Conservation (phyloP, 1,284 basidiomycete genomes). For the Microbotryum scabiosae region DNA sequence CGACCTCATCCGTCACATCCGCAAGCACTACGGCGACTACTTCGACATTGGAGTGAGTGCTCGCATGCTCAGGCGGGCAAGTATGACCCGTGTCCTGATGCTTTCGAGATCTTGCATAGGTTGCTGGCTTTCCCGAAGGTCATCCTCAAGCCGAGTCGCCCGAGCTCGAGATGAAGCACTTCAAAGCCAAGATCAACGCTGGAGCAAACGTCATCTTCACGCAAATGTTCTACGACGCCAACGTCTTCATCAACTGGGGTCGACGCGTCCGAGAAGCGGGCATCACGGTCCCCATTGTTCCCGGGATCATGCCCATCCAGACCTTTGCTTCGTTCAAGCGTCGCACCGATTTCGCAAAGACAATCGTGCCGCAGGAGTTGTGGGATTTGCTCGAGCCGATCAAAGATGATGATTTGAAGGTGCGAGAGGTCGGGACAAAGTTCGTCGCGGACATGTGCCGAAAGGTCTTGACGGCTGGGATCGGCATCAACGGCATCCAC, state of each 20-base stretch:
- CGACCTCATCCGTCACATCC: slow-evolving; percentile 87
- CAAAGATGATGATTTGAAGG: slow-evolving; percentile 50
- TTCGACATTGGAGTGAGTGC: slow-evolving; percentile 75
- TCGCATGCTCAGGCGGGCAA: background rate
- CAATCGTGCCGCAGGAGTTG: slow-evolving; percentile 63
- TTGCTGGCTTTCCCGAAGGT: slow-evolving; percentile 81
- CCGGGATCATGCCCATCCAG: slow-evolving; percentile 97
- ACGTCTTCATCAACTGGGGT: slow-evolving; percentile 71
- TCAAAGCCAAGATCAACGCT: slow-evolving; percentile 86
- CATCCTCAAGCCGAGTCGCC: slow-evolving; percentile 62
- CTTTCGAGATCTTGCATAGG: slow-evolving; percentile 24
- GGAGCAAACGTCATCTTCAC: slow-evolving; percentile 95
- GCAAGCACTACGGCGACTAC: slow-evolving; percentile 68
- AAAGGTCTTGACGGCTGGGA: slow-evolving; percentile 25
- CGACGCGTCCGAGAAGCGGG: slow-evolving; percentile 63
- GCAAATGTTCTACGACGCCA: slow-evolving; percentile 93
- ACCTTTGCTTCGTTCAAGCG: slow-evolving; percentile 89
- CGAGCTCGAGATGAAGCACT: slow-evolving; percentile 62
- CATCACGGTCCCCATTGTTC: slow-evolving; percentile 82
- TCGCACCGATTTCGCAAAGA: slow-evolving; percentile 79
- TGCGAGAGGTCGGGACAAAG: slow-evolving; percentile 34
- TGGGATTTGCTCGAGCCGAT: slow-evolving; percentile 66
- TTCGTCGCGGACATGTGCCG: slow-evolving; percentile 31
- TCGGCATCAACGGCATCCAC: slow-evolving; percentile 31
- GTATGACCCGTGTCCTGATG: background rate